Percentiles rank a stretch among this genome's conserved stretches.
Evolutionary conservation across 2,329 filamentous ascomycete genomes (phyloP).

Genomic region (Xylaria sp.): DNA sequence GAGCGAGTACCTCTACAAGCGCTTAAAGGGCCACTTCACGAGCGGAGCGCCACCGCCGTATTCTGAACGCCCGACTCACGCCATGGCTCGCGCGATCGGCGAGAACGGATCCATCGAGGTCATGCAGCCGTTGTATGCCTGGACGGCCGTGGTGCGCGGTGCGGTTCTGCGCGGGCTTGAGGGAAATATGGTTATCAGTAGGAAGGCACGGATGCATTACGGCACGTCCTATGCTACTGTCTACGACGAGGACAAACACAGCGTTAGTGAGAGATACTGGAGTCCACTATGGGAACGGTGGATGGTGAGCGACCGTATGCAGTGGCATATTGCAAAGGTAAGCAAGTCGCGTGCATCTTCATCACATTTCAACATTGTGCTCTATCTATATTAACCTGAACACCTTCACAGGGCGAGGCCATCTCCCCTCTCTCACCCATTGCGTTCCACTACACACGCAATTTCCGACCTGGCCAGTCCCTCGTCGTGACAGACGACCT

Average conservation of each 20-base stretch:
- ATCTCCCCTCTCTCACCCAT: slow-evolving; percentile 79
- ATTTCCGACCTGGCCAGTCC: slow-evolving; percentile 82
- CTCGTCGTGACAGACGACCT: slow-evolving; percentile 82
- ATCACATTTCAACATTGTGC: slow-evolving; percentile 16
- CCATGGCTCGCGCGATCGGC: slow-evolving; percentile 58
- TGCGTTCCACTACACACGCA: slow-evolving; percentile 86
- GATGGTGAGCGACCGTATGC: slow-evolving; percentile 87
- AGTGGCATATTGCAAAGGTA: slow-evolving; percentile 85
- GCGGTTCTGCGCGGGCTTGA: slow-evolving; percentile 80
- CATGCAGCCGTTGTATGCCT: slow-evolving; percentile 83
- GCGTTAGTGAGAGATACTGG: slow-evolving; percentile 79
- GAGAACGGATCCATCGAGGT: slow-evolving; percentile 73
- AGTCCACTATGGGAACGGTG: slow-evolving; percentile 81
- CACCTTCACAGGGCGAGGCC: slow-evolving; percentile 68
- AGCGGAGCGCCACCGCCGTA: slow-evolving; percentile 69
- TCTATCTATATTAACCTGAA: background rate
- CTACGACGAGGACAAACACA: slow-evolving; percentile 80
- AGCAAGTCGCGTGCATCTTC: slow-evolving; percentile 41
- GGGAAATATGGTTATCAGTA: slow-evolving; percentile 80
- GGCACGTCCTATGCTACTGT: slow-evolving; percentile 84
- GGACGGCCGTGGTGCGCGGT: slow-evolving; percentile 82
- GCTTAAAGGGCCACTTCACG: slow-evolving; percentile 75
- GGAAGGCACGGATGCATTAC: slow-evolving; percentile 80
- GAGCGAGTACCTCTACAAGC: slow-evolving; percentile 78
- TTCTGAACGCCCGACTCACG: slow-evolving; percentile 76